These are phyloP conservation scores for Peronospora belbahrii DNA, from an alignment of 352 stramenopile species.

Conservation along the genomic window DNA sequence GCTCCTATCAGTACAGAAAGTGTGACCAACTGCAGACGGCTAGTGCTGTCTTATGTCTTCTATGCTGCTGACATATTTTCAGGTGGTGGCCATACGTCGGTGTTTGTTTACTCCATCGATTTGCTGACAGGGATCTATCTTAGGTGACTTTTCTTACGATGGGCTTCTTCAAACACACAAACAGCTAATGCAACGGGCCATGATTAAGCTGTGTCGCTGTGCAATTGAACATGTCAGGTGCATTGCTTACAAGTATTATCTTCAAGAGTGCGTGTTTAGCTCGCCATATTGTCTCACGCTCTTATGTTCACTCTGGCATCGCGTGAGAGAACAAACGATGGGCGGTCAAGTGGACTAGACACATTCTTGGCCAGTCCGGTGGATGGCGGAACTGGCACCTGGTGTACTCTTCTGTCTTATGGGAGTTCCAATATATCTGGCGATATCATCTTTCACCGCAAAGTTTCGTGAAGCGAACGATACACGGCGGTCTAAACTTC, in stretches of 20 bases:
- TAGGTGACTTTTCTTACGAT: background rate
- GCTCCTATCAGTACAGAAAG: constrained; percentile 10
- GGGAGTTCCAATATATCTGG: constrained; percentile 9
- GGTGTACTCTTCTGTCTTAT: constrained; percentile 5
- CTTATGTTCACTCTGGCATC: constrained; percentile 27
- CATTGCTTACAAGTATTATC: background rate
- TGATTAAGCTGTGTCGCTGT: background rate
- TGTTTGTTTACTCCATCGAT: background rate
- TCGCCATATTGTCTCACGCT: constrained; percentile 3
- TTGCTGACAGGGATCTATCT: background rate
- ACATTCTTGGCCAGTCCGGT: constrained; percentile 1
- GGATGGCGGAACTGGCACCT: background rate
- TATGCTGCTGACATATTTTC: background rate
- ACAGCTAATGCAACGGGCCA: background rate
- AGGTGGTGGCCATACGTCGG: background rate
- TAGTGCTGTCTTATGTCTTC: background rate
- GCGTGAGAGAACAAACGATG: constrained; percentile 30
- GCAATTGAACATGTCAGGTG: background rate
- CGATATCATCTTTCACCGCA: constrained; percentile 20
- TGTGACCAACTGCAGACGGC: constrained; percentile 2
- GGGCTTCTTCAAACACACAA: background rate
- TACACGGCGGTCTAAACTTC: constrained; percentile 23
- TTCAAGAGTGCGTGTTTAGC: background rate
- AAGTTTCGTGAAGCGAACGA: constrained; percentile 30
- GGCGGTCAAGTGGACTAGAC: constrained; percentile 17